A percentile compares a stretch with the other conserved stretches of the same genome.
phyloP scores from a whole-genome alignment of 2,329 filamentous ascomycete species.

The Cladosporium halotolerans region DNA sequence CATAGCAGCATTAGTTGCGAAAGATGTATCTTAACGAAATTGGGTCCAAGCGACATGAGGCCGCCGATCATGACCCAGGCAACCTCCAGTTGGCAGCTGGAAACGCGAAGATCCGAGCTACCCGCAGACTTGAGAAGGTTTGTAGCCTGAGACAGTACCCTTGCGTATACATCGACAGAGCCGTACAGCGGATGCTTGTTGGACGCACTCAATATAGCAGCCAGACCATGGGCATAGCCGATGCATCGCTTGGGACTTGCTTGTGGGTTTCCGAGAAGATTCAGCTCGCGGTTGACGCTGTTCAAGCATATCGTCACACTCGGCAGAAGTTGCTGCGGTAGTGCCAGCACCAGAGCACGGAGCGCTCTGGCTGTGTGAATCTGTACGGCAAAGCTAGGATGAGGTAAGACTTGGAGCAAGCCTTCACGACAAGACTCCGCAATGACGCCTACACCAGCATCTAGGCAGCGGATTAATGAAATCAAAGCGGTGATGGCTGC shows the following conservation, averaged over 20 bases:
- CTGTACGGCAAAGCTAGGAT: slow-evolving; percentile 94
- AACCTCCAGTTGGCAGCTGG: slow-evolving; percentile 92
- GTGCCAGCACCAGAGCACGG: slow-evolving; percentile 80
- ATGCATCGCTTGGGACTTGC: slow-evolving; percentile 78
- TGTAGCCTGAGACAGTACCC: slow-evolving; percentile 84
- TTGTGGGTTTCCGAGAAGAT: slow-evolving; percentile 65
- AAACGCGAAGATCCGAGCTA: slow-evolving; percentile 81
- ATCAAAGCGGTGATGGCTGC: slow-evolving; percentile 72
- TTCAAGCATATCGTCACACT: slow-evolving; percentile 96
- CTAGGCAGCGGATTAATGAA: slow-evolving; percentile 70
- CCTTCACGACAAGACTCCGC: slow-evolving; percentile 82
- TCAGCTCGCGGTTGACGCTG: slow-evolving; percentile 80
- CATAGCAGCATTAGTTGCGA: slow-evolving; percentile 88
- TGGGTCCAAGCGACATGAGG: slow-evolving; percentile 90
- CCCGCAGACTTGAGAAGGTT: slow-evolving; percentile 87
- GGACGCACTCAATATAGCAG: slow-evolving; percentile 84
- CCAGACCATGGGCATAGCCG: slow-evolving; percentile 85
- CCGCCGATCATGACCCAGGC: slow-evolving; percentile 97
- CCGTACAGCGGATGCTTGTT: slow-evolving; percentile 84
- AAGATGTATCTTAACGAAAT: slow-evolving; percentile 97
- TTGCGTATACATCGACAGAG: slow-evolving; percentile 89
- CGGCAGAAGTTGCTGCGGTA: slow-evolving; percentile 83
- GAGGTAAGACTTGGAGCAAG: slow-evolving; percentile 81
- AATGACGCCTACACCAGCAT: slow-evolving; percentile 71
- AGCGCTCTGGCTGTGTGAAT: slow-evolving; percentile 81